These are phyloP conservation scores for Leccinum disarticulatum DNA, from an alignment of 768 basidiomycete genomes.

Conservation along the genomic window DNA sequence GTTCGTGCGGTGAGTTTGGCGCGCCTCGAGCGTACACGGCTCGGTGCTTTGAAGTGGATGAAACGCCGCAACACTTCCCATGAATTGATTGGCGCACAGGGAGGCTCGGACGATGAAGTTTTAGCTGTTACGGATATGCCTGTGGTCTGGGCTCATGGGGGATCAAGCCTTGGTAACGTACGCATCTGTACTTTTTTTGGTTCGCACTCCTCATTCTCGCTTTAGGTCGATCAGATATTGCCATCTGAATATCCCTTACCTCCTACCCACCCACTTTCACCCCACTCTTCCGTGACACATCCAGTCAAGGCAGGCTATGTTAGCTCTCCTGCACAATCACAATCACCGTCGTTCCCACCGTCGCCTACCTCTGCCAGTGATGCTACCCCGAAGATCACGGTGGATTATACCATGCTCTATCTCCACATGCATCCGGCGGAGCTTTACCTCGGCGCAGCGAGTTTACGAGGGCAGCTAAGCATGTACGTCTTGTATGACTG, in stretches of 20 bases:
- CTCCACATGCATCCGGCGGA: constrained; percentile 48
- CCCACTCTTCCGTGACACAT: constrained; percentile 18
- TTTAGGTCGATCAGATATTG: constrained; percentile 35
- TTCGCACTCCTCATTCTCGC: background rate
- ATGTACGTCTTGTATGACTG: constrained; percentile 41
- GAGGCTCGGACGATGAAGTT: constrained; percentile 18
- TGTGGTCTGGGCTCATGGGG: constrained; percentile 15
- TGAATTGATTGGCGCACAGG: background rate
- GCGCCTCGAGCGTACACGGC: constrained; percentile 2
- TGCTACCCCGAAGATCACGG: constrained; percentile 8
- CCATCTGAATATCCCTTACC: constrained; percentile 38
- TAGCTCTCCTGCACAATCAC: background rate
- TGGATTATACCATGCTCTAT: constrained; percentile 11
- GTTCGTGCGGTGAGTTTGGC: constrained; percentile 13
- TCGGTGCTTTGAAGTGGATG: constrained; percentile 25
- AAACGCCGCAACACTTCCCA: constrained; percentile 11
- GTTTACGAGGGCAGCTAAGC: constrained; percentile 31
- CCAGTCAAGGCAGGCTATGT: constrained; percentile 13
- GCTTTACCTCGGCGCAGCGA: constrained; percentile 43
- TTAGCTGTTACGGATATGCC: constrained; percentile 9
- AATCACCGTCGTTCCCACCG: background rate
- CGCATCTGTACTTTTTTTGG: constrained; percentile 5
- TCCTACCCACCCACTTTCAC: constrained; percentile 24
- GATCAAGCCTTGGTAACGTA: constrained; percentile 33
- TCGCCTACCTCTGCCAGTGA: background rate